Conservation (phyloP, 2,329 filamentous ascomycete species). For the Botrytis fragariae region DNA sequence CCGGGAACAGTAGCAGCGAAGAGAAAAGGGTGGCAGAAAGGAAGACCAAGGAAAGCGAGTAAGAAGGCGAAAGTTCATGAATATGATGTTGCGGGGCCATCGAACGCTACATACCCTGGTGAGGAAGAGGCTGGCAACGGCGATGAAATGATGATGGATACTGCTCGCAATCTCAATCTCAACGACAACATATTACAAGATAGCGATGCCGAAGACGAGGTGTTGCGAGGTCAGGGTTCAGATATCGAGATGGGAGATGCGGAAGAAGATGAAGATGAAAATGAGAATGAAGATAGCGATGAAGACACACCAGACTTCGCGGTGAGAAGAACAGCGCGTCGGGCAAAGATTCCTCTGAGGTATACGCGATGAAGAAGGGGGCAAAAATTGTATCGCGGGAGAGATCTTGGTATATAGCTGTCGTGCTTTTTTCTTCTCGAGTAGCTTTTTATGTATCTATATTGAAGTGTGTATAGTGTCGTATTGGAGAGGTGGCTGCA, state of each 20-base stretch:
- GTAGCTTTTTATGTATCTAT: not conserved
- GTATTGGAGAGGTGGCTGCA: not conserved
- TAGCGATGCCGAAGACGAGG: constrained; percentile 1
- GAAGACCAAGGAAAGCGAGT: constrained; percentile 20
- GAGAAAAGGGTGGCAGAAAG: constrained; percentile 11
- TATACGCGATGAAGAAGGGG: not conserved
- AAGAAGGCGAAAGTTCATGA: constrained; percentile 18
- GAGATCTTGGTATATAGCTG: not conserved
- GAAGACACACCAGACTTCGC: not conserved
- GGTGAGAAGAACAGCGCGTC: not conserved
- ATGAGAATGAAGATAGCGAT: not conserved
- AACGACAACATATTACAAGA: not conserved
- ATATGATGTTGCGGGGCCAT: not conserved
- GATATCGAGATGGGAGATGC: constrained; percentile 9
- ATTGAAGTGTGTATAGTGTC: not conserved
- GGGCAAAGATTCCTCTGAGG: not conserved
- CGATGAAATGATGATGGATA: not conserved
- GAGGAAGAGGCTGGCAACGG: not conserved
- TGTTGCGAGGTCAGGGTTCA: not conserved
- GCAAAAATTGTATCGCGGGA: not conserved
- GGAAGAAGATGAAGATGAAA: not conserved
- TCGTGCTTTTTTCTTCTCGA: too few relatives aligned
- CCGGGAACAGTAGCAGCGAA: constrained; percentile 3
- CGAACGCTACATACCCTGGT: not conserved
- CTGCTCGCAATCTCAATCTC: rapidly evolving